Conservation (phyloP, 2,329 filamentous ascomycete genomes). For the Hymenotorrendiella dingleyae region DNA sequence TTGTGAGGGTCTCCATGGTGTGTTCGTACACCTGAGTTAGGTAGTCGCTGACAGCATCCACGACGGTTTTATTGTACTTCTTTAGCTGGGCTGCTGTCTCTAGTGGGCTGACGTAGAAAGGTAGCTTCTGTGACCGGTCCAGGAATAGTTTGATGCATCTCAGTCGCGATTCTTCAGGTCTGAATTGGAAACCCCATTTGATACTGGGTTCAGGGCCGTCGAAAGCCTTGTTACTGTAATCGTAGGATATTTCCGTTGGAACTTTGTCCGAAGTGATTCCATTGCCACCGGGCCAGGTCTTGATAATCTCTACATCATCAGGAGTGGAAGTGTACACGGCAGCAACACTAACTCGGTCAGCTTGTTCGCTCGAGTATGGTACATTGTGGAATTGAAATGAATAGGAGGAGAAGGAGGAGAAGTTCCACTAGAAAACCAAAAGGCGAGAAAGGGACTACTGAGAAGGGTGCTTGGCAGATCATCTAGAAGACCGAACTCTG, state of each 20-base stretch:
- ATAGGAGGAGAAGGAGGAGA: too few relatives aligned
- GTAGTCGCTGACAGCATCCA: conserved; percentile 75
- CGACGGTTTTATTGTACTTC: conserved; percentile 68
- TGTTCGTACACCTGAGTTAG: conserved; percentile 70
- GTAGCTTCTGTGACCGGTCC: conserved; percentile 72
- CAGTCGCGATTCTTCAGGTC: conserved; percentile 67
- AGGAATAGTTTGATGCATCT: conserved; percentile 82
- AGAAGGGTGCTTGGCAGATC: too few relatives aligned
- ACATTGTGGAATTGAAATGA: too few relatives aligned
- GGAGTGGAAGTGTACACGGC: conserved; percentile 70
- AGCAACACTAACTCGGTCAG: conserved; percentile 48
- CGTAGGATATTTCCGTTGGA: conserved; percentile 67
- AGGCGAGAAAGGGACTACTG: too few relatives aligned
- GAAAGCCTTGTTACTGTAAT: conserved; percentile 35
- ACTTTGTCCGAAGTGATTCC: conserved; percentile 87
- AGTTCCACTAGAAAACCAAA: too few relatives aligned
- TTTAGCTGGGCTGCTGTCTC: conserved; percentile 74
- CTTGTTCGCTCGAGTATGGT: too few relatives aligned
- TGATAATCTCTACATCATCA: conserved; percentile 78
- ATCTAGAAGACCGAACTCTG: too few relatives aligned
- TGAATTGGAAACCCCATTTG: conserved; percentile 82
- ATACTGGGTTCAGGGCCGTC: conserved; percentile 41
- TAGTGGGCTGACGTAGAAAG: conserved; percentile 71
- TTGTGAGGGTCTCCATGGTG: conserved; percentile 70
- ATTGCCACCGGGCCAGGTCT: conserved; percentile 77